Base-by-base conservation (phyloP, 306 rosid species). In the Medicago arabica region DNA sequence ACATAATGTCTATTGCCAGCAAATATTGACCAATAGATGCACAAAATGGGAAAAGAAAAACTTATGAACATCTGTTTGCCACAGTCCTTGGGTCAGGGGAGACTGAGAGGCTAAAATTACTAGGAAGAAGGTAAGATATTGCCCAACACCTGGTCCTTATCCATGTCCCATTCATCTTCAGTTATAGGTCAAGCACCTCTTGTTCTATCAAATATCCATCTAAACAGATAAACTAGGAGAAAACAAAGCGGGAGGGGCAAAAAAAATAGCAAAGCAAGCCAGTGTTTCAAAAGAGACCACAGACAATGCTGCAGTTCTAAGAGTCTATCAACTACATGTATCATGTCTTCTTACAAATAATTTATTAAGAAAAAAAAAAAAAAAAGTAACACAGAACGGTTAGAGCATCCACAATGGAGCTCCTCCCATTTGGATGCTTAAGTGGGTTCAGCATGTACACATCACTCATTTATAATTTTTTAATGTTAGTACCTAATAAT, bases 21-120 rank as follows among this genome's bases (percentile, higher is more conserved):
- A 74, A 71, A 72, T 47, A 19, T 10, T 46, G 63, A 73, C 44
- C 55, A 12, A 34, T 11, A 28, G 28, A 64, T 44, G 62, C 51
- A 41, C 70, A 73, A 63, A 73, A 61, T 34, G 23, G 69, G 63
- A 74, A 66, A 18, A 36, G 18, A 55, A 54, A 66, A 25, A 41
- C 44, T 51, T 39, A 71, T 28, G 5, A 38, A 31, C 47, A 28
- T 78, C 34, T 40, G n/a, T 25, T n/a, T 40, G 55, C 23, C 77
- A 28, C 11, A n/a, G 60, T 62, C 40, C 23, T 16, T 53, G 28
- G 51, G 40, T 34, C 15, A 40, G 1, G 40, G 49, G 41, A 49
- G 31, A 28, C 31, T 28, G 31, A 28, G 65, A 41, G 28, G 47
- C 28, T 53, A 64, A 65, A 7, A 50, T 15, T 11, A 43, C 39